Evolutionary conservation across 2,329 filamentous ascomycete species (phyloP).

Genomic region (Sporothrix variecibatus): DNA sequence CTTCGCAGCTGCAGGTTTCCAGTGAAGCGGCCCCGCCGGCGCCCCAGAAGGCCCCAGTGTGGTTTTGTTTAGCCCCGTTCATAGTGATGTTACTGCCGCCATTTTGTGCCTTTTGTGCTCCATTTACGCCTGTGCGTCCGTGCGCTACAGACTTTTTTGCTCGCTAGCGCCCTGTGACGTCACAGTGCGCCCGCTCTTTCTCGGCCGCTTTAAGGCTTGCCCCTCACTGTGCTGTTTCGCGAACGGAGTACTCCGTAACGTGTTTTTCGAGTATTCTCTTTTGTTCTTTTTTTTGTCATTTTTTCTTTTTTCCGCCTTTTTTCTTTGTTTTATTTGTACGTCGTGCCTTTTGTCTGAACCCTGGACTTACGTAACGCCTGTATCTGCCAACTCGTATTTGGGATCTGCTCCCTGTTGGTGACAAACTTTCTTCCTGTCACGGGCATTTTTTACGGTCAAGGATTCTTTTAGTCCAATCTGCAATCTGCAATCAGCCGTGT

Average conservation of each 20-base stretch:
- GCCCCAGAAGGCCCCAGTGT: neutral
- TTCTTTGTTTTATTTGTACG: neutral
- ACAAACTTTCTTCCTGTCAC: neutral
- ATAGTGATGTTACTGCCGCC: neutral
- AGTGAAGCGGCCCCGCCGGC: neutral
- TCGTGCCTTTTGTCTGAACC: neutral
- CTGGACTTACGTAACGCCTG: conserved; percentile 1
- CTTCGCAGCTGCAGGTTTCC: neutral
- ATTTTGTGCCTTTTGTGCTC: no score
- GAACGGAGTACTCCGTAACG: neutral
- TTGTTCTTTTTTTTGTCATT: neutral
- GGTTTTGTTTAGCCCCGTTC: neutral
- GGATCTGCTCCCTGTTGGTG: neutral
- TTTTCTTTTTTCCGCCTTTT: neutral
- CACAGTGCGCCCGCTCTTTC: neutral
- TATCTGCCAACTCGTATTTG: neutral
- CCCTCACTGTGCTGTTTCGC: neutral
- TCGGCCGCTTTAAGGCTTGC: neutral
- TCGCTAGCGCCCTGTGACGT: conserved; percentile 1
- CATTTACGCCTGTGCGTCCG: neutral
- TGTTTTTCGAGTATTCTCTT: no score
- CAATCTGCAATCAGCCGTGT: neutral
- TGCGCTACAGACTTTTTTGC: conserved; percentile 1
- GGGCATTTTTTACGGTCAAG: neutral
- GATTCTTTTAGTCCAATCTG: neutral